These are phyloP conservation scores for Tolypocladium ovalisporum DNA, from an alignment of 2,329 filamentous ascomycete species.

Conservation along the genomic window DNA sequence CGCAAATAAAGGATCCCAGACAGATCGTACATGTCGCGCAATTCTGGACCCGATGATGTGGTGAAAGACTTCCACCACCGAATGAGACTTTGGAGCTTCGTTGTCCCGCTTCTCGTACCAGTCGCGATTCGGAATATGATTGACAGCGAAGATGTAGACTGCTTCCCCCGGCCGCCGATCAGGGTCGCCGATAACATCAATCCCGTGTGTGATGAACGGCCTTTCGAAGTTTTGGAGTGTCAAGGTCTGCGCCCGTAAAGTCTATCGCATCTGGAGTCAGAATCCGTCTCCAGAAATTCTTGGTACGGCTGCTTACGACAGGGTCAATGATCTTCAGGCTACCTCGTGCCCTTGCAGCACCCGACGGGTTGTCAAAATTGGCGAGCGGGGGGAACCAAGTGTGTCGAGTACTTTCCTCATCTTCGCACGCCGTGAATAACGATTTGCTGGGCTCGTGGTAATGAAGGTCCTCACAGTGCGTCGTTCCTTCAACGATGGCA, in stretches of 20 bases:
- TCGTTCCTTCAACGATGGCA: constrained; percentile 36
- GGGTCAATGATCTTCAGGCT: constrained; percentile 43
- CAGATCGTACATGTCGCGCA: constrained; percentile 36
- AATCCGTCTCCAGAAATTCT: constrained; percentile 25
- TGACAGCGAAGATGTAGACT: constrained; percentile 50
- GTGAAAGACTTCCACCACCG: constrained; percentile 47
- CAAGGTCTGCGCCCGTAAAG: constrained; percentile 26
- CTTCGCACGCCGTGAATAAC: constrained; percentile 48
- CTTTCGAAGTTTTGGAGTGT: constrained; percentile 37
- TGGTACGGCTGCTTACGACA: constrained; percentile 23
- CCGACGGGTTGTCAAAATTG: constrained; percentile 27
- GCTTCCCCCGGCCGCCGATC: constrained; percentile 19
- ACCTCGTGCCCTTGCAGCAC: constrained; percentile 24
- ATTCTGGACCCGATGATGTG: constrained; percentile 32
- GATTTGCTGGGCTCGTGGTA: constrained; percentile 34
- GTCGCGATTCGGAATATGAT: constrained; percentile 42
- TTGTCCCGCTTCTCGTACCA: constrained; percentile 14
- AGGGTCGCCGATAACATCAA: constrained; percentile 45
- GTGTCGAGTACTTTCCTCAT: constrained; percentile 26
- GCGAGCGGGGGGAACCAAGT: constrained; percentile 41
- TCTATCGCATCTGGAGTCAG: constrained; percentile 6
- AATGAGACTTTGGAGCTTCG: constrained; percentile 29
- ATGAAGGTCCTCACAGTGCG: constrained; percentile 50
- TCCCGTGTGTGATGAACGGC: constrained; percentile 48
- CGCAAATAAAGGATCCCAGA: constrained; percentile 38